These are phyloP conservation scores for Yarrowia hollandica DNA, from an alignment of 805 yeast genomes.

Conservation along the genomic window DNA sequence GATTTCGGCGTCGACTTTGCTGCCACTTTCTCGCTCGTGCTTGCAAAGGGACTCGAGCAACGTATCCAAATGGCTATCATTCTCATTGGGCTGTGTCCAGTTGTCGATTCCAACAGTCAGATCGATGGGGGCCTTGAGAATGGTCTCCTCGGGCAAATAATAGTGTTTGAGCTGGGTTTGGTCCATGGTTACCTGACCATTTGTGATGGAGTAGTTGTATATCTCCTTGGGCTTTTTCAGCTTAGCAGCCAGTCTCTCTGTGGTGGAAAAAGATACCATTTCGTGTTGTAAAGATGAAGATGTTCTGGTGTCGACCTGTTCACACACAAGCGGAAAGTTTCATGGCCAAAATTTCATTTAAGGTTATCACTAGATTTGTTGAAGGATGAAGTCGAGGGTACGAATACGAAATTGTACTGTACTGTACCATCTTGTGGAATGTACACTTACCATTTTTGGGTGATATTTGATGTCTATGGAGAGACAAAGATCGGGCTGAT, in stretches of 20 bases:
- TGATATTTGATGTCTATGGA: no score
- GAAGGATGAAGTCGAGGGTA: no score
- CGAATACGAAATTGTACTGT: no score
- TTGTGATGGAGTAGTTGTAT: constrained; percentile 63
- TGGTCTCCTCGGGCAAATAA: constrained; percentile 73
- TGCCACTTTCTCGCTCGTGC: constrained; percentile 52
- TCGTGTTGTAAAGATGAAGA: background rate
- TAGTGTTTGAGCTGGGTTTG: constrained; percentile 66
- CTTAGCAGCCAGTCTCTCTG: constrained; percentile 48
- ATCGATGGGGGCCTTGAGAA: constrained; percentile 61
- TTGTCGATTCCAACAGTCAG: constrained; percentile 63
- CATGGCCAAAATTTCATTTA: constrained; percentile 2
- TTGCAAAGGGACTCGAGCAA: constrained; percentile 55
- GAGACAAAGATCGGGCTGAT: no score
- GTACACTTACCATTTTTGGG: no score
- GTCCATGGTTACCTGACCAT: constrained; percentile 44
- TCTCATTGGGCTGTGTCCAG: constrained; percentile 55
- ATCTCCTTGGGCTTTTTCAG: constrained; percentile 86
- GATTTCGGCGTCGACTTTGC: constrained; percentile 61
- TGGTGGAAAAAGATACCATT: constrained; percentile 33
- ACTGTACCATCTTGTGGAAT: no score
- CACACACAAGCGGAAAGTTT: no score
- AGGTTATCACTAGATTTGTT: constrained; percentile 10
- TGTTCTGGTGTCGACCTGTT: background rate
- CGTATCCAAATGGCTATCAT: constrained; percentile 53